phyloP scores from a whole-genome alignment of 768 basidiomycete species.

The Auricularia sp. region DNA sequence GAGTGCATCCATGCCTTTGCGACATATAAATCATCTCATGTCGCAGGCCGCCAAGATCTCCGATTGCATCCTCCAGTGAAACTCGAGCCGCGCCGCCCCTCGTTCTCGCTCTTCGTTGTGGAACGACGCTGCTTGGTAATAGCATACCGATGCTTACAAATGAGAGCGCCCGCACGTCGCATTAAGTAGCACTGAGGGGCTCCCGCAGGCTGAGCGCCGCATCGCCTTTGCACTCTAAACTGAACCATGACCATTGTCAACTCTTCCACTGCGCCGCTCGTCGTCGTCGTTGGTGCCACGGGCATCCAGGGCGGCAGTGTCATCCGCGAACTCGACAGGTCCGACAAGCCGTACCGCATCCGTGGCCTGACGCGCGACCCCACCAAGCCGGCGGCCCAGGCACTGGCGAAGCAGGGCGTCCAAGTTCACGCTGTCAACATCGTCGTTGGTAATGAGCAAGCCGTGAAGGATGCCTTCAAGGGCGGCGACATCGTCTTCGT shows the following conservation, averaged over 20 bases:
- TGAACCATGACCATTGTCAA: conserved; percentile 2
- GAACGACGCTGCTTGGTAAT: too few relatives aligned
- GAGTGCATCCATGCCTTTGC: too few relatives aligned
- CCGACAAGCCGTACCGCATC: conserved; percentile 12
- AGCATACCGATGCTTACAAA: too few relatives aligned
- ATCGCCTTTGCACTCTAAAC: too few relatives aligned
- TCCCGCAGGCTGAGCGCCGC: too few relatives aligned
- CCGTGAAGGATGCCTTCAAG: conserved; percentile 13
- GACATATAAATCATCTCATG: too few relatives aligned
- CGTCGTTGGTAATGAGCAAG: conserved; percentile 8
- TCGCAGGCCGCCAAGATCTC: too few relatives aligned
- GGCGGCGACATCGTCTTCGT: conserved; percentile 18
- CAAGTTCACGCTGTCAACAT: conserved; percentile 18
- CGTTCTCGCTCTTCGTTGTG: too few relatives aligned
- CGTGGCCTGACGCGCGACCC: conserved; percentile 18
- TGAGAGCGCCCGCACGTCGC: too few relatives aligned
- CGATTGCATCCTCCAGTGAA: too few relatives aligned
- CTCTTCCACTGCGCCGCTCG: conserved; percentile 6
- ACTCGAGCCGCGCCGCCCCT: too few relatives aligned
- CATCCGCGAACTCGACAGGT: conserved; percentile 12
- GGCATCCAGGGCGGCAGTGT: conserved; percentile 21
- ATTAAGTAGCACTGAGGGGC: too few relatives aligned
- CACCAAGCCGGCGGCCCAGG: conserved; percentile 12
- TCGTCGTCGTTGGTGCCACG: conserved; percentile 20
- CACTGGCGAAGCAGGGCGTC: conserved; percentile 13